These are phyloP conservation scores for Penicillium sp. DNA, from an alignment of 2,329 filamentous ascomycete species.

Conservation along the genomic window DNA sequence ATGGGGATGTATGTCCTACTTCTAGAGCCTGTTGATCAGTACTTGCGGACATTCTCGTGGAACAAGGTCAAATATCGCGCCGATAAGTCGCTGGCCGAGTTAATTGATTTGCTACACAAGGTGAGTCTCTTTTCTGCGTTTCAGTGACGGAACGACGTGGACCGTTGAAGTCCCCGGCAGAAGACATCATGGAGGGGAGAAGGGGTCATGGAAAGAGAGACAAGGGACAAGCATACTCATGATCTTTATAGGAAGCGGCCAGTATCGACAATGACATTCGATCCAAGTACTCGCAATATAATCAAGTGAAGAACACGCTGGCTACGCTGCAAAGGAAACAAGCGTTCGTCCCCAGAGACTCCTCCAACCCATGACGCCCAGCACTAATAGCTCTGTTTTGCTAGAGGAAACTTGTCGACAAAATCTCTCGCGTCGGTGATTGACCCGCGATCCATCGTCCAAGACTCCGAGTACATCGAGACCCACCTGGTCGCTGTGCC, in stretches of 20 bases:
- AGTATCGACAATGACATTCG: conserved; percentile 96
- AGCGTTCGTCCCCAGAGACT: conserved; percentile 53
- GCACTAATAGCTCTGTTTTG: too few relatives aligned
- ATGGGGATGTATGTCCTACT: conserved; percentile 8
- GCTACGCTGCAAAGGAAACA: conserved; percentile 77
- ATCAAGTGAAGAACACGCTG: conserved; percentile 78
- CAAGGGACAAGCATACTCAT: background rate
- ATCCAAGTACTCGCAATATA: conserved; percentile 90
- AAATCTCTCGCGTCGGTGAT: conserved; percentile 90
- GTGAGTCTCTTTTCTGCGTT: conserved; percentile 37
- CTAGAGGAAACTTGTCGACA: conserved; percentile 82
- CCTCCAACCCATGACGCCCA: background rate
- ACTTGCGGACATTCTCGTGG: conserved; percentile 84
- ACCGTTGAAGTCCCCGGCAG: too few relatives aligned
- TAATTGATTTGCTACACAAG: conserved; percentile 85
- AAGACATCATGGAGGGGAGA: too few relatives aligned
- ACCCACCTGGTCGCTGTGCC: conserved; percentile 92
- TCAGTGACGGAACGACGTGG: too few relatives aligned
- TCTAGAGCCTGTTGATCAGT: conserved; percentile 89
- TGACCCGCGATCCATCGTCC: conserved; percentile 70
- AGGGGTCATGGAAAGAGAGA: too few relatives aligned
- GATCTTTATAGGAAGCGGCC: conserved; percentile 61
- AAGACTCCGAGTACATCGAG: conserved; percentile 92
- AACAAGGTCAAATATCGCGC: conserved; percentile 96
- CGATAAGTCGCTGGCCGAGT: conserved; percentile 80